Evolutionary conservation across 2,329 filamentous ascomycete species (phyloP), one percentile per base, ranked within the genome.

Genomic region (Pestalotiopsis sp.): DNA sequence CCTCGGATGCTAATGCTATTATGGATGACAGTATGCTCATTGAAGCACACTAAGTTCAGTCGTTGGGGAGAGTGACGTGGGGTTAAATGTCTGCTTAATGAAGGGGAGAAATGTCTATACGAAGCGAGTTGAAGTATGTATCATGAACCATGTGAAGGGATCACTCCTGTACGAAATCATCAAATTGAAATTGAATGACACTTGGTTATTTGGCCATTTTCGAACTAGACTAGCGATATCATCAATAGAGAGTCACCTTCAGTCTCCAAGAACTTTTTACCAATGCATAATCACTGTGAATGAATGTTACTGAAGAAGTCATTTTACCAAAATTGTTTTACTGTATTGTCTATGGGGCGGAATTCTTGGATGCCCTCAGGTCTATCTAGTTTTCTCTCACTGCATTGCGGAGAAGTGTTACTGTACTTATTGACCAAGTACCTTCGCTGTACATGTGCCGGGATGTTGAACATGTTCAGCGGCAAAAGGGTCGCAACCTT

Each of bases 61-160:
- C 1, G 31, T n/a, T 66, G 14, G 20, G 38, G 45, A 17, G 3
- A 66, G 31, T 57, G 25, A 31, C n/a, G 14, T 20, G 45, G 20
- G 17, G 9, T 52, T 23, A 9, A 23, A 52, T 52, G 17, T 52
- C 11, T 17, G 45, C 17, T n/a, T 9, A n/a, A 52, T n/a, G 45
- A 52, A n/a, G 14, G 3, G 5, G 17, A n/a, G 12, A 57, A 27
- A 38, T 23, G 31, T 56, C 25, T 57, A 36, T 57, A 38, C 41
- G 25, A 13, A 45, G 27, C 27, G 39, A 57, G 23, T 25, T 31
- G 20, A 66, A 66, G 52, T 23, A 39, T 60, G 52, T 23, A 39
- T 60, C 6, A 45, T 45, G 64, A 66, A 66, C 36, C 56, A 66
- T 66, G 58, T 38, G 64, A 66, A n/a, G 52, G 56, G n/a, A 41